phyloP scores from a whole-genome alignment of 2,329 filamentous ascomycete genomes.

The Ceratocystis lukuohia region DNA sequence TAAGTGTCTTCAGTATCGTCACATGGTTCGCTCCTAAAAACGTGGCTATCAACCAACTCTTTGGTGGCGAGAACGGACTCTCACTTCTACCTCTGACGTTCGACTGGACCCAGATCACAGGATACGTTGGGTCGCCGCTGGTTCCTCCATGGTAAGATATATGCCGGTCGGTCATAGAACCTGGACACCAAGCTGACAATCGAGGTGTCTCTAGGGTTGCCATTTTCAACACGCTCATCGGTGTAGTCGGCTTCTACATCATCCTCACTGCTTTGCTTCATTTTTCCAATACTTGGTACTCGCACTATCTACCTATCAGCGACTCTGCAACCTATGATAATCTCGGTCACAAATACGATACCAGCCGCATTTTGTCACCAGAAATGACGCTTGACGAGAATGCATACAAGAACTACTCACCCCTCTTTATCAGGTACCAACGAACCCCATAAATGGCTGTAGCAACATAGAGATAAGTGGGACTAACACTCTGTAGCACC shows the following conservation, averaged over 20 bases:
- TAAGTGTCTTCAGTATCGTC: slow-evolving; percentile 57
- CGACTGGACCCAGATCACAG: slow-evolving; percentile 62
- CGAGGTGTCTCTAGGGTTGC: slow-evolving; percentile 38
- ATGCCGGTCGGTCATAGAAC: not conserved
- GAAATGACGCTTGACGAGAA: slow-evolving; percentile 49
- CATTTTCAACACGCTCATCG: slow-evolving; percentile 59
- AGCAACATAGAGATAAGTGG: not conserved
- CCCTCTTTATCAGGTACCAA: slow-evolving; percentile 45
- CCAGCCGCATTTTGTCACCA: slow-evolving; percentile 45
- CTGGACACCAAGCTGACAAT: not conserved
- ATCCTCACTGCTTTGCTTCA: slow-evolving; percentile 47
- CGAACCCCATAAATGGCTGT: not conserved
- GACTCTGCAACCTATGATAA: slow-evolving; percentile 61
- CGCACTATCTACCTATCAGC: slow-evolving; percentile 52
- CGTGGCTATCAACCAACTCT: slow-evolving; percentile 56
- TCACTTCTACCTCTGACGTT: slow-evolving; percentile 60
- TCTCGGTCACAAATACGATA: slow-evolving; percentile 50
- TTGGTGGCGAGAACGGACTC: slow-evolving; percentile 54
- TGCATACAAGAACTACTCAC: slow-evolving; percentile 54
- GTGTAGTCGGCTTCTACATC: slow-evolving; percentile 52
- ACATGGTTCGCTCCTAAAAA: slow-evolving; percentile 61
- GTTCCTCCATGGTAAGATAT: slow-evolving; percentile 50
- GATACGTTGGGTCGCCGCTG: slow-evolving; percentile 53
- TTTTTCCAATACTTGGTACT: slow-evolving; percentile 53
- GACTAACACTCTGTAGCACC: slow-evolving; percentile 35